Conservation (phyloP, 192 early-diverging fungal genomes). For the Coemansia sp. region DNA sequence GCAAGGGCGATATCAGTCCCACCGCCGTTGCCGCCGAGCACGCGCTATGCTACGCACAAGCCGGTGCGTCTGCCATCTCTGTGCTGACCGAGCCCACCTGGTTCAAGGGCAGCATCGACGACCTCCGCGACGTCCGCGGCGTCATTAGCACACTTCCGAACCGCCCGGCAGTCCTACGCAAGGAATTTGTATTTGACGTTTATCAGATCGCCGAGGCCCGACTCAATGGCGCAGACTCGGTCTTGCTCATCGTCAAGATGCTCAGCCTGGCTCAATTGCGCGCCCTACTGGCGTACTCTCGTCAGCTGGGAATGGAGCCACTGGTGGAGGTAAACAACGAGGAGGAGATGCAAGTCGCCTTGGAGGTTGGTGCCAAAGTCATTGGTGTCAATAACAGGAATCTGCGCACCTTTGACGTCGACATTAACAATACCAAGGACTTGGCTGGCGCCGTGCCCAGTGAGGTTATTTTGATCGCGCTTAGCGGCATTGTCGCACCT, state of each 20-base stretch:
- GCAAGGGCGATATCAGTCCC: constrained; percentile 90
- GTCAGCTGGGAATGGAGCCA: constrained; percentile 93
- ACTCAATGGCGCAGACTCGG: constrained; percentile 93
- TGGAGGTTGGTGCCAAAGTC: constrained; percentile 80
- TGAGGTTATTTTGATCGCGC: constrained; percentile 76
- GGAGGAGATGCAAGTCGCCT: constrained; percentile 87
- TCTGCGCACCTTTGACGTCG: constrained; percentile 94
- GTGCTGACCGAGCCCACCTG: constrained; percentile 98
- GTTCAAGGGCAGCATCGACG: constrained; percentile 96
- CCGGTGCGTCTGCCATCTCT: constrained; percentile 92
- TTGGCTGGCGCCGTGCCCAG: constrained; percentile 75
- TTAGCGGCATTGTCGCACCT: constrained; percentile 88
- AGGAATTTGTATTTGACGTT: constrained; percentile 95
- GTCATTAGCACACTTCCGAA: constrained; percentile 66
- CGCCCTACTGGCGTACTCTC: constrained; percentile 74
- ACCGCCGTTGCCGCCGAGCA: constrained; percentile 86
- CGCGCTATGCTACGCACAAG: constrained; percentile 82
- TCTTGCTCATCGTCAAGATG: constrained; percentile 97
- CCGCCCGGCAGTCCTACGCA: constrained; percentile 93
- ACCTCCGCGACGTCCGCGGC: constrained; percentile 85
- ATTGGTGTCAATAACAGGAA: constrained; percentile 99
- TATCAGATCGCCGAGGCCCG: constrained; percentile 98
- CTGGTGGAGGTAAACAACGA: constrained; percentile 95
- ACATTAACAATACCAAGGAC: constrained; percentile 81
- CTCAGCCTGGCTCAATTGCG: constrained; percentile 70